Evolutionary conservation across 495 filamentous ascomycete species (phyloP).

Genomic region (Evernia prunastri): DNA sequence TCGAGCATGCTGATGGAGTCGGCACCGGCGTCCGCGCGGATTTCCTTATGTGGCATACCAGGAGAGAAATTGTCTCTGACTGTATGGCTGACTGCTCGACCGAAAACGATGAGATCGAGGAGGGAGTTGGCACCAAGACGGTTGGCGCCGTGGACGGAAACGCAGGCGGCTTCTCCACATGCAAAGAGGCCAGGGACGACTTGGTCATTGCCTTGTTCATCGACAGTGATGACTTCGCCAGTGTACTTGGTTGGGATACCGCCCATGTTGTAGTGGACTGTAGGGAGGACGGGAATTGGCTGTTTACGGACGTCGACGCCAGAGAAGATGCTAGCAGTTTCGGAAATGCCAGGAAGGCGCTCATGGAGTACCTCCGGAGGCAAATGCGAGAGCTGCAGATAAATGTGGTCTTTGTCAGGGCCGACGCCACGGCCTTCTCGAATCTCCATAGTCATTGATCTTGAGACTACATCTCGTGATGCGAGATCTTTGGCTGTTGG

Average conservation of each 20-base stretch:
- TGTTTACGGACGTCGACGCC: conserved; percentile 95
- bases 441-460: conserved; percentile 97
- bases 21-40: conserved; percentile 76
- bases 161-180: conserved; percentile 93
- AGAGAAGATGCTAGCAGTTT: conserved; percentile 93
- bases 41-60: conserved; percentile 65
- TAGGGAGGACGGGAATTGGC: conserved; percentile 93
- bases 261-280: conserved; percentile 99
- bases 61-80: conserved; percentile 85
- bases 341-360: conserved; percentile 95
- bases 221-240: conserved; percentile 85
- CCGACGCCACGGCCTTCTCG: conserved; percentile 94
- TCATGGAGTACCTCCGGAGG: conserved; percentile 87
- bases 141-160: conserved; percentile 97
- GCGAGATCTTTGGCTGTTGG: conserved; percentile 96
- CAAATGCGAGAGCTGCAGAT: conserved; percentile 91
- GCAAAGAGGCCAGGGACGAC: conserved; percentile 93
- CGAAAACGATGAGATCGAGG: conserved; percentile 93
- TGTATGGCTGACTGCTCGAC: conserved; percentile 90
- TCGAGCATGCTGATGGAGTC: conserved; percentile 82
- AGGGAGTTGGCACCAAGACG: conserved; percentile 96
- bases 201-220: conserved; percentile 77
- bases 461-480: conserved; percentile 85
- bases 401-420: conserved; percentile 94
- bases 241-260: conserved; percentile 97